phyloP scores from a whole-genome alignment of 768 basidiomycete genomes.

The Boletus rex-veris region DNA sequence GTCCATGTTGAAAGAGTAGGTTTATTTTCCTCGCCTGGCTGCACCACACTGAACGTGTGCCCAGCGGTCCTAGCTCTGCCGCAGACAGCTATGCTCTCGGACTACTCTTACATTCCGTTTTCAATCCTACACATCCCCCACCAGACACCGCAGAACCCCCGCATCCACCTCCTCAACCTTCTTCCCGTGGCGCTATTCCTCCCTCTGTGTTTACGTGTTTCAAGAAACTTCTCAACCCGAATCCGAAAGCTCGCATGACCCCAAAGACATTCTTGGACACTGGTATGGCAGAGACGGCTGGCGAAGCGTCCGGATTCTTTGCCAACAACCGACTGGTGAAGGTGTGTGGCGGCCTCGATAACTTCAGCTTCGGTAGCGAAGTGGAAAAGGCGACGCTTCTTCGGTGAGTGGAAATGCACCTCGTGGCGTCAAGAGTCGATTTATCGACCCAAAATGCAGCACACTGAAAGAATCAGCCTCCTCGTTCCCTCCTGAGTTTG shows the following conservation, averaged over 20 bases:
- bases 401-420: conserved; percentile 40
- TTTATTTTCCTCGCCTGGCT: not conserved
- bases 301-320: conserved; percentile 74
- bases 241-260: conserved; percentile 72
- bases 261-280: conserved; percentile 74
- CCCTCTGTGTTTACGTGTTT: conserved; percentile 68
- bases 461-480: conserved; percentile 75
- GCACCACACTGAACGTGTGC: not conserved
- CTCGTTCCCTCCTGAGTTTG: conserved; percentile 84
- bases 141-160: conserved; percentile 68
- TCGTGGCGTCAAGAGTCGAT: not conserved
- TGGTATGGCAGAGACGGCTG: conserved; percentile 66
- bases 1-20: conserved; percentile 78
- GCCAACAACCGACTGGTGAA: conserved; percentile 75
- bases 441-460: conserved; percentile 35
- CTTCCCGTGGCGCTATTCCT: conserved; percentile 77
- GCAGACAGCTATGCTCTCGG: conserved; percentile 89
- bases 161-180: conserved; percentile 73
- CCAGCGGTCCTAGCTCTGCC: conserved; percentile 52
- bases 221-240: conserved; percentile 89
- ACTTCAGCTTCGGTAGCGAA: conserved; percentile 78
- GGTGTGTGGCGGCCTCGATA: conserved; percentile 81
- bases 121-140: conserved; percentile 78
- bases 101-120: conserved; percentile 77
- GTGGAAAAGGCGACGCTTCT: conserved; percentile 72